phyloP scores from a whole-genome alignment of 768 basidiomycete species.

The Floccularia luteovirens region DNA sequence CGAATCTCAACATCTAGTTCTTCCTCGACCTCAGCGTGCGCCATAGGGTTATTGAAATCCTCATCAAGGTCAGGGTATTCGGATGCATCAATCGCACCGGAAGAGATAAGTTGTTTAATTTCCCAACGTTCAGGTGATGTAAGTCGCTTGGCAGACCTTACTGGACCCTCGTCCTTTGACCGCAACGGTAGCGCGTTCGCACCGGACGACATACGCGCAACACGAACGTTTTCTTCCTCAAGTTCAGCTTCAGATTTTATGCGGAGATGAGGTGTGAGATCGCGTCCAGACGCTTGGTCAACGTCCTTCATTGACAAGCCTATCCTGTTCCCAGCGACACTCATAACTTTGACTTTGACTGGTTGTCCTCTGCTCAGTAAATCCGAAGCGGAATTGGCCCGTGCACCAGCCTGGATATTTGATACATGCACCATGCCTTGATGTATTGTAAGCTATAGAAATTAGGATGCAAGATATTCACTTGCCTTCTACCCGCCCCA shows the following conservation, averaged over 20 bases:
- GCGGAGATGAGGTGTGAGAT: slow-evolving; percentile 90
- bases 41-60: slow-evolving; percentile 68
- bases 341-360: slow-evolving; percentile 97
- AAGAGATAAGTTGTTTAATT: slow-evolving; percentile 97
- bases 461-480: slow-evolving; percentile 5
- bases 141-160: slow-evolving; percentile 79
- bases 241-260: slow-evolving; percentile 94
- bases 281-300: slow-evolving; percentile 83
- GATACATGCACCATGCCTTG: slow-evolving; percentile 97
- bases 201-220: slow-evolving; percentile 65
- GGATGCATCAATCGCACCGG: slow-evolving; percentile 84
- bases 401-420: slow-evolving; percentile 76
- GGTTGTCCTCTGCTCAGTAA: slow-evolving; percentile 75
- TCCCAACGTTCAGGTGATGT: slow-evolving; percentile 99
- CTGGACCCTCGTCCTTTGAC: slow-evolving; percentile 42
- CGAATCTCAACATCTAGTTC: slow-evolving; percentile 96
- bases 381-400: slow-evolving; percentile 84
- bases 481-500: slow-evolving; percentile 84
- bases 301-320: slow-evolving; percentile 98
- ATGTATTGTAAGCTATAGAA: slow-evolving; percentile 6
- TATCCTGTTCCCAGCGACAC: slow-evolving; percentile 72
- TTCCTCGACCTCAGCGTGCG: slow-evolving; percentile 86
- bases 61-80: slow-evolving; percentile 94
- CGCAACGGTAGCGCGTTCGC: slow-evolving; percentile 82
- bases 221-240: slow-evolving; percentile 65